Conservation (phyloP, 257 asterid genomes). For the Lavandula angustifolia region DNA sequence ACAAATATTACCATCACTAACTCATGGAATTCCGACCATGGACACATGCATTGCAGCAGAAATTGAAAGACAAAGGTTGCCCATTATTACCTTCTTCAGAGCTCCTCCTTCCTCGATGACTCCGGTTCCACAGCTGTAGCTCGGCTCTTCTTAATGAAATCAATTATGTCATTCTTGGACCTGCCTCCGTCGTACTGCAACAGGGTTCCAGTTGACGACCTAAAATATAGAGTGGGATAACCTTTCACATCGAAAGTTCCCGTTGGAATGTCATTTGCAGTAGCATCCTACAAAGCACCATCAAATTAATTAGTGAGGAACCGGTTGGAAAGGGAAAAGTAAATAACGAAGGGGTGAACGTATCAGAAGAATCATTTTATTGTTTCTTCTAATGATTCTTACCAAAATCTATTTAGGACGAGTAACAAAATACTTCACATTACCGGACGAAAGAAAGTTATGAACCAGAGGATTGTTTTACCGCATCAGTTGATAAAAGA, state of each 20-base stretch:
- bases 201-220: conserved; percentile 63
- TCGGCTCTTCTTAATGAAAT: conserved; percentile 67
- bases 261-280: conserved; percentile 69
- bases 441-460: too few relatives aligned
- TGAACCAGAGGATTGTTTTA: too few relatives aligned
- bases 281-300: conserved; percentile 62
- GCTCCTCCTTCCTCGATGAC: conserved; percentile 64
- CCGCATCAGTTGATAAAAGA: too few relatives aligned
- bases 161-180: conserved; percentile 66
- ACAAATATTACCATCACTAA: too few relatives aligned
- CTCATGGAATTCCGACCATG: too few relatives aligned
- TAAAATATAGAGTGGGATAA: conserved; percentile 83
- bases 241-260: conserved; percentile 72
- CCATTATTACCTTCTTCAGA: conserved; percentile 54
- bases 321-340: not conserved
- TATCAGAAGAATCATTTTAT: too few relatives aligned
- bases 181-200: conserved; percentile 64
- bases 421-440: too few relatives aligned
- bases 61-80: too few relatives aligned
- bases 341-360: too few relatives aligned
- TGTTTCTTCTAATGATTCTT: too few relatives aligned
- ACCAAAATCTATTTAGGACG: too few relatives aligned
- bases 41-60: too few relatives aligned
- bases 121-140: conserved; percentile 40
- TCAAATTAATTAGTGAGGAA: conserved; percentile 19